Percentiles rank a stretch among this genome's conserved stretches.
phyloP scores from a whole-genome alignment of 2,329 filamentous ascomycete genomes.

The Hymenoscyphus linearis region DNA sequence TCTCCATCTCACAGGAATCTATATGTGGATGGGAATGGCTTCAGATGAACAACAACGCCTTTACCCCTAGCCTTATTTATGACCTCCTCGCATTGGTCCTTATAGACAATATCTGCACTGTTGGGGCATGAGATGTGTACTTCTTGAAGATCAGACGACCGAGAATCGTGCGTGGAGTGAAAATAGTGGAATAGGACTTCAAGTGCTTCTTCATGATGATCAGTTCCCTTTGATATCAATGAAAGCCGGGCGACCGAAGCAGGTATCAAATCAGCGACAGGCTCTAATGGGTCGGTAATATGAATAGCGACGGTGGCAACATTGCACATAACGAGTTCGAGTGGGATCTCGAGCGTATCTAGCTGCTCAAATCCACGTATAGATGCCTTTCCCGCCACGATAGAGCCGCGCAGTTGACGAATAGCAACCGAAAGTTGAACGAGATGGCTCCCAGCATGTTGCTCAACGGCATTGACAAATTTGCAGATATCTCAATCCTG shows the following conservation, averaged over 20 bases:
- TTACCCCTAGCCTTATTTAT: constrained; percentile 4
- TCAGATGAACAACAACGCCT: constrained; percentile 6
- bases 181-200: constrained; percentile 10
- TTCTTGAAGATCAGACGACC: constrained; percentile 11
- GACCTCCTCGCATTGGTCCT: constrained; percentile 7
- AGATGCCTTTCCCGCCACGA: constrained; percentile 5
- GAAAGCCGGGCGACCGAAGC: constrained; percentile 12
- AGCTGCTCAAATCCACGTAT: constrained; percentile 11
- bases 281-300: constrained; percentile 3
- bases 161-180: constrained; percentile 7
- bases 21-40: not conserved
- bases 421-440: constrained; percentile 13
- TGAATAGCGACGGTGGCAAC: constrained; percentile 2
- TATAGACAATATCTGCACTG: constrained; percentile 3
- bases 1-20: constrained; percentile 7
- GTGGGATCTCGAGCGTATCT: constrained; percentile 12
- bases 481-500: constrained; percentile 16
- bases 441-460: constrained; percentile 7
- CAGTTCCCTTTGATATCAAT: constrained; percentile 11
- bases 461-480: constrained; percentile 12
- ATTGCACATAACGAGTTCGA: constrained; percentile 14
- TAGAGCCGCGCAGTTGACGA: constrained; percentile 8
- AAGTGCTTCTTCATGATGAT: constrained; percentile 11
- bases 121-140: constrained; percentile 7
- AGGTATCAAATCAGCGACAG: constrained; percentile 10